Evolutionary conservation across 257 asterid genomes (phyloP).

Genomic region (Perilla frutescens): DNA sequence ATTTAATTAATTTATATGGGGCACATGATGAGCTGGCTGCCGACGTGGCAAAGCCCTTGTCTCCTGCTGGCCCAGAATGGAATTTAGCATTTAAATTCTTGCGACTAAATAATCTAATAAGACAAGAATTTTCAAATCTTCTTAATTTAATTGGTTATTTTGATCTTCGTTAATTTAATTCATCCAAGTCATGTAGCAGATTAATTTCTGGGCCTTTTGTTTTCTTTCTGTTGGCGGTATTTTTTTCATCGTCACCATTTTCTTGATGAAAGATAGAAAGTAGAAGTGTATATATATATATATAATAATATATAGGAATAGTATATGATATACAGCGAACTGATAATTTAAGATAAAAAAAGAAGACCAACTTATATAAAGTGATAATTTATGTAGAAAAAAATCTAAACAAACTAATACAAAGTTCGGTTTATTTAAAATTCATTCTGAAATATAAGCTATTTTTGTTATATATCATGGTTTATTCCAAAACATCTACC

Average conservation of each 20-base stretch:
- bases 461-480: no score
- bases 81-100: slow-evolving; percentile 25
- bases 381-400: no score
- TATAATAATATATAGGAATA: no score
- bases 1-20: background rate
- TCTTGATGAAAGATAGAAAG: background rate
- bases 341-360: no score
- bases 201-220: slow-evolving; percentile 32
- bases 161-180: background rate
- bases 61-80: slow-evolving; percentile 30
- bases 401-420: no score
- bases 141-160: slow-evolving; percentile 1
- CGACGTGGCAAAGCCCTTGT: slow-evolving; percentile 34
- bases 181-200: slow-evolving; percentile 2
- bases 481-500: no score
- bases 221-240: slow-evolving; percentile 15
- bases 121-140: background rate
- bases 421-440: no score
- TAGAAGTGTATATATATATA: no score
- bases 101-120: background rate
- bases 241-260: background rate
- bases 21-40: slow-evolving; percentile 57
- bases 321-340: no score
- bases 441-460: no score
- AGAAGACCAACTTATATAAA: no score